Evolutionary conservation across 306 rosid genomes (phyloP), one percentile per base, ranked within the genome.

Genomic region (Arachis hypogaea): DNA sequence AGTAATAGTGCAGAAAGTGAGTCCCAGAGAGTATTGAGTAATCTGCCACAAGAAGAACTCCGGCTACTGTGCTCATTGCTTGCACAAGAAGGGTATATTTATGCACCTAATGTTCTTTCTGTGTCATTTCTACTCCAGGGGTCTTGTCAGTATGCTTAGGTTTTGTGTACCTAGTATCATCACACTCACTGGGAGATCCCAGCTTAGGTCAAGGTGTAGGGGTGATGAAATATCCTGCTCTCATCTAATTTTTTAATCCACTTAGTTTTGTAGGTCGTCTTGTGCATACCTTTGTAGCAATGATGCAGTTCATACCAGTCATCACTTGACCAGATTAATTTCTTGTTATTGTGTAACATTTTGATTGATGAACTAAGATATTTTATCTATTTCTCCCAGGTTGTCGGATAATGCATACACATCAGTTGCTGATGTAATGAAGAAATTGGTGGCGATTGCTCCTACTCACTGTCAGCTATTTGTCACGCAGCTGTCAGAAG

Each of bases 51-150:
- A 73, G 80, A 89, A 30, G 99, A 95, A 81, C 97, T 95, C 67
- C 87, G 90, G 59, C 97, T 95, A 70, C 82, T 95, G 59, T 90
- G 99, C 82, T 92, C 99, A 47, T 80, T 95, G 81, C 97, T 95
- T 75, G 99, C 96, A 68, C 89, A 89, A 76, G 99, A 95, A 89
- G 99, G 99, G 99, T 95, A 95, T 81, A 88, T 14, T 14, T 41
- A 38, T 64, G 7, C 59, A 54, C 73, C 72, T 70, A 30, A 66
- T 62, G 67, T 11, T 12, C n/a, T 2, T 3, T 49, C 59, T 84
- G 74, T 47, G 46, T 49, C 66, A 51, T 45, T 81, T 42, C 50
- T 62, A 28, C 56, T 70, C 61, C 50, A 7, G 30, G 11, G 7
- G 18, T 66, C 68, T 67, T 65, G 63, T 38, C 22, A 60, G 18